Evolutionary conservation across 495 filamentous ascomycete species (phyloP), one percentile per base, ranked within the genome.

Genomic region (Choiromyces venosus): DNA sequence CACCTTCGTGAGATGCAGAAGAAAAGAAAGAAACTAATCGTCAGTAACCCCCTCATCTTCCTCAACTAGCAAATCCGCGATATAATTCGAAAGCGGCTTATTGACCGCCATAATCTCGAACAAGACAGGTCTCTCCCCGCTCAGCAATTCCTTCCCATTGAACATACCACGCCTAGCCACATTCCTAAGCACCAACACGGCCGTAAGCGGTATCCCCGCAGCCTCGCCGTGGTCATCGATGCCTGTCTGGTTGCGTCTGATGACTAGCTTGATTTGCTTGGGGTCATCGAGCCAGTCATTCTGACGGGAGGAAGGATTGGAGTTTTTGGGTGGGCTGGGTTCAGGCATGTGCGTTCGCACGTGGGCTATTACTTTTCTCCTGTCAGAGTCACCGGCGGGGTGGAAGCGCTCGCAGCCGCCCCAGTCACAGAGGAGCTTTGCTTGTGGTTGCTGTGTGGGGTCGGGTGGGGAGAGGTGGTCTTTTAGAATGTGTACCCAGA

Each of bases 121-220:
- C 80, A 83, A 69, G 81, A 84, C 81, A 67, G 85, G 76, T 65
- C 83, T 77, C 78, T 87, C 88, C 61, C 86, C 83, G 61, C 87
- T 83, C 73, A 83, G 83, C 71, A 87, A 86, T 74, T 87, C 86
- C 29, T 85, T 84, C 37, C 86, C 84, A 6, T 85, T 86, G 81
- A 88, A 86, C 71, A 89, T 86, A 0, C 93, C 85, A 68, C 93
- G 91, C 33, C 91, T 86, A 4, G 93, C 92, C 36, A 99, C 87
- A 79, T 98, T 99, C 40, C 95, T 88, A 74, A 99, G 84, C 3
- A 99, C 92, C 35, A 97, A 83, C 14, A 91, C 90, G 37, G 92
- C 91, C 52, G 91, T 92, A 46, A 97, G 87, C 10, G 95, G 92
- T 65, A 97, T 88, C 6, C 95, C 95, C 33, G 89, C 87, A 0